These are phyloP conservation scores for Fusarium sp. DNA, from an alignment of 2,329 filamentous ascomycete species.

Conservation along the genomic window DNA sequence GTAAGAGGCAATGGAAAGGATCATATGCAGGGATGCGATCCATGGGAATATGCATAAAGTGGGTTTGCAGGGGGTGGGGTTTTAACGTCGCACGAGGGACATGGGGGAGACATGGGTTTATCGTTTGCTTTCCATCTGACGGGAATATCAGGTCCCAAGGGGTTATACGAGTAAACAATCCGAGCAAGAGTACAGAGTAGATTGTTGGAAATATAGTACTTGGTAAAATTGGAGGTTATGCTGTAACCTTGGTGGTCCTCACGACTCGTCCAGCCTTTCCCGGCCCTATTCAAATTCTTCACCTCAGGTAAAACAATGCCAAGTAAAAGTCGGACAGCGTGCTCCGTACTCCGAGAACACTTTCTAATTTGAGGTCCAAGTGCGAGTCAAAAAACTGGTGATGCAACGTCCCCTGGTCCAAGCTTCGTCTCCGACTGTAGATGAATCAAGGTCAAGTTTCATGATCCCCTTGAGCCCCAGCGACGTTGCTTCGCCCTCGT, in stretches of 20 bases:
- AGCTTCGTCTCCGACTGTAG: constrained; percentile 42
- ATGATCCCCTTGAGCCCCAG: constrained; percentile 16
- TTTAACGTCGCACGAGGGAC: constrained; percentile 36
- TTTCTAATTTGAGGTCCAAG: constrained; percentile 13
- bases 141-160: constrained; percentile 30
- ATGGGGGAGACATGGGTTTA: constrained; percentile 27
- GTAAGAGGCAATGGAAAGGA: constrained; percentile 6
- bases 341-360: neutral
- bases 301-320: constrained; percentile 11
- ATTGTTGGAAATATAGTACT: neutral
- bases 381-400: constrained; percentile 7
- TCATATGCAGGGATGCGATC: constrained; percentile 29
- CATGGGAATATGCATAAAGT: constrained; percentile 44
- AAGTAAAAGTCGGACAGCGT: constrained; percentile 10
- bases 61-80: constrained; percentile 36
- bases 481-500: constrained; percentile 30
- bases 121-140: constrained; percentile 20
- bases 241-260: constrained; percentile 8
- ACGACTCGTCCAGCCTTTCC: constrained; percentile 1
- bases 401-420: constrained; percentile 28
- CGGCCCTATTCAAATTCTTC: neutral
- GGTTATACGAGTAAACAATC: constrained; percentile 16
- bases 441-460: constrained; percentile 40
- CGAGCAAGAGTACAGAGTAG: neutral
- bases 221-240: constrained; percentile 3